Evolutionary conservation across 306 rosid species (phyloP).

Genomic region (Leucaena leucocephala): DNA sequence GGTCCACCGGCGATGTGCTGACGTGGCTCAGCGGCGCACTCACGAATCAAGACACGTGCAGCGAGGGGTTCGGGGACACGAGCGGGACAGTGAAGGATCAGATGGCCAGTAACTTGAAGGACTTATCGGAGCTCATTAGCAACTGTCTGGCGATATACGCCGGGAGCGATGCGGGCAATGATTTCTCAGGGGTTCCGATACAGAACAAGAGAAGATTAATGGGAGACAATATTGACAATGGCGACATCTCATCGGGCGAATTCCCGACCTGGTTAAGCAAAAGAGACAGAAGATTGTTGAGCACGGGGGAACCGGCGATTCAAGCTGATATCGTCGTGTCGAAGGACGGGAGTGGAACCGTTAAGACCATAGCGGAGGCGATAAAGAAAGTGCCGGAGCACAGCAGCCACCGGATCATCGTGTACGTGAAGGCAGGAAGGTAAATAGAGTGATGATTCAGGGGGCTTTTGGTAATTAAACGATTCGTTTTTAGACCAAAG

Average conservation of each 20-base stretch:
- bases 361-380: constrained; percentile 70
- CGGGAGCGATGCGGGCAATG: constrained; percentile 39
- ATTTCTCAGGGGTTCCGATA: constrained; percentile 82
- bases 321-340: constrained; percentile 82
- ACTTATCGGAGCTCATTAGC: constrained; percentile 73
- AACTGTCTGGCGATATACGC: constrained; percentile 81
- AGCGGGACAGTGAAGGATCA: constrained; percentile 53
- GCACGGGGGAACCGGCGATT: constrained; percentile 48
- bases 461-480: background rate
- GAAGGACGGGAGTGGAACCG: constrained; percentile 67
- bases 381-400: constrained; percentile 72
- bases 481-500: background rate
- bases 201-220: constrained; percentile 61
- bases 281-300: constrained; percentile 68
- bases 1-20: constrained; percentile 53
- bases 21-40: constrained; percentile 93
- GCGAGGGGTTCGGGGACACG: constrained; percentile 59
- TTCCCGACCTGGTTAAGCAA: constrained; percentile 73
- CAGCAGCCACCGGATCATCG: constrained; percentile 57
- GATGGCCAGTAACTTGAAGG: constrained; percentile 51
- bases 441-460: constrained; percentile 33
- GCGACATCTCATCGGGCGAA: constrained; percentile 33
- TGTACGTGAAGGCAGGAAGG: constrained; percentile 96
- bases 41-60: constrained; percentile 88
- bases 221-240: constrained; percentile 41